Evolutionary conservation across 805 yeast genomes (phyloP), one percentile per base, ranked within the genome.

Genomic region (Clavispora asparagi): DNA sequence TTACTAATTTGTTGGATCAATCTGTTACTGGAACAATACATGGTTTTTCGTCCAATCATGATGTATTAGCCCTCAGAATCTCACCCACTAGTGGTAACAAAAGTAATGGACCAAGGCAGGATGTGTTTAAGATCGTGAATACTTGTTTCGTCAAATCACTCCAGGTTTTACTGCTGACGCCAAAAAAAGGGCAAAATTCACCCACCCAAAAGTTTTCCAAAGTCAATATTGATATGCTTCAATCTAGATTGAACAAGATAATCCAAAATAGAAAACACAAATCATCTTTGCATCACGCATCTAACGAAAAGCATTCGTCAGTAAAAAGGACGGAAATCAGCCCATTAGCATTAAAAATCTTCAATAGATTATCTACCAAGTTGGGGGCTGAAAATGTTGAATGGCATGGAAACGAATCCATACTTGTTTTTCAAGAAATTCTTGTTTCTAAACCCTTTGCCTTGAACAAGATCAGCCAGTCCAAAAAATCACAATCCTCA

Each of bases 21-120:
- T 69, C 70, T 8, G 70, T 81, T 43, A 70, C 71, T n/a, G 95
- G 94, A 1, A 67, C 74, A 29, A 74, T 87, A 33, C 83, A 81
- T 60, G 75, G 89, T 9, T 83, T 77, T 60, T 77, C 79, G 47
- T 69, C 82, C 7, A 73, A 71, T 44, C 46, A 67, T 61, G 71
- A 74, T 36, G 60, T 79, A n/a, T 50, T 78, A 23, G 61, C 77
- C 1, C 56, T 73, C 44, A 59, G 55, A 35, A 58, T 60, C 37
- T 32, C 35, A 3, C 30, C 48, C 25, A 59, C 59, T 17, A 48
- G 54, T 9, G 48, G 47, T 23, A 1, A 39, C 57, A 5, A 57
- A 44, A 50, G 57, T n/a, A 31, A 29, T 14, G 10, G 16, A 6
- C 39, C 42, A 10, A 39, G 31, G 27, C 12, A 45, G 9, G 60